These are phyloP conservation scores for Fusarium camptoceras DNA, from an alignment of 2,329 filamentous ascomycete genomes.

Conservation along the genomic window DNA sequence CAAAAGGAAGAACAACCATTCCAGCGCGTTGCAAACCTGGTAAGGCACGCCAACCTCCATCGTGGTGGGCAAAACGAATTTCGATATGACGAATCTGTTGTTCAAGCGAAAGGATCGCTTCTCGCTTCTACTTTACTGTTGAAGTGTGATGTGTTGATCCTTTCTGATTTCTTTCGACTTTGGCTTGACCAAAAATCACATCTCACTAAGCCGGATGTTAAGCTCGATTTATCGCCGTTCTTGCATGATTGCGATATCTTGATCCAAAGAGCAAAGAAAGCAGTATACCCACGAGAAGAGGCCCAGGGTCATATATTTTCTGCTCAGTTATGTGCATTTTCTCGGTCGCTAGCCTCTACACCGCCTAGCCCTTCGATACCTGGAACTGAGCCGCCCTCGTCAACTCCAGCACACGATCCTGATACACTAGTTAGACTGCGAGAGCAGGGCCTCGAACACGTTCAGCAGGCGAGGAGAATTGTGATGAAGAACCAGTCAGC, in stretches of 20 bases:
- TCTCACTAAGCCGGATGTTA: background rate
- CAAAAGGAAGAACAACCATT: slow-evolving; percentile 3
- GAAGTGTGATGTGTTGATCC: background rate
- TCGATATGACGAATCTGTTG: background rate
- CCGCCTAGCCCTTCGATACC: background rate
- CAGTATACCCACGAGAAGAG: slow-evolving; percentile 1
- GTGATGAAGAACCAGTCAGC: background rate
- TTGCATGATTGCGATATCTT: background rate
- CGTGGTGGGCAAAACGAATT: background rate
- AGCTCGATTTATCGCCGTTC: background rate
- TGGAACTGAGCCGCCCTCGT: background rate
- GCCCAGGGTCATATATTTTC: background rate
- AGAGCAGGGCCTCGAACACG: background rate
- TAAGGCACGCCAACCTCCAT: background rate
- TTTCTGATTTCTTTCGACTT: slow-evolving; percentile 3
- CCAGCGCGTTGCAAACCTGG: slow-evolving; percentile 1
- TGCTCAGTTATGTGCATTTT: background rate
- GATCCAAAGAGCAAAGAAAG: background rate
- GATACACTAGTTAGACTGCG: background rate
- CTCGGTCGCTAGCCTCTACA: background rate
- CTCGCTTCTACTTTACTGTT: background rate
- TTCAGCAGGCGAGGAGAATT: background rate
- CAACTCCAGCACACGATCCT: background rate
- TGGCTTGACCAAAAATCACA: background rate
- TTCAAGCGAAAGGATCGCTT: background rate